phyloP scores from a whole-genome alignment of 2,329 filamentous ascomycete genomes.

The Nemania diffusa region DNA sequence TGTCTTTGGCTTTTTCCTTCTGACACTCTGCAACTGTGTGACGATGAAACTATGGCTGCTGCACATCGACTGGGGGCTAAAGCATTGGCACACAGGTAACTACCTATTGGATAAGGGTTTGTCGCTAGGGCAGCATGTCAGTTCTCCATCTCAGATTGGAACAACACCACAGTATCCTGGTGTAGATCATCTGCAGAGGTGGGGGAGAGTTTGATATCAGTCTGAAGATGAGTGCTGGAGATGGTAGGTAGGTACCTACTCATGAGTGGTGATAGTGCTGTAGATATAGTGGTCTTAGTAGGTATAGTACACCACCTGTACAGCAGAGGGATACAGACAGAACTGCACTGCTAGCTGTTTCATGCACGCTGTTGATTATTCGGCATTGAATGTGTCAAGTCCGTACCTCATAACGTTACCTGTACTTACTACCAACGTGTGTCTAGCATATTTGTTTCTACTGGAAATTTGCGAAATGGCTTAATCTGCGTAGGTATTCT shows the following conservation, averaged over 20 bases:
- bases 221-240: not conserved
- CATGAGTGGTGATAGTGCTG: not conserved
- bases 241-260: not conserved
- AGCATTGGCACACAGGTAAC: not conserved
- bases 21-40: not conserved
- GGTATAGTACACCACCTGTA: not conserved
- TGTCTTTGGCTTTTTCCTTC: too few relatives aligned
- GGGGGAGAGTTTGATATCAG: not conserved
- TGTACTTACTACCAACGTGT: too few relatives aligned
- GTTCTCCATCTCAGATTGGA: not conserved
- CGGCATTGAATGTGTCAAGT: not conserved
- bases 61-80: constrained; percentile 3
- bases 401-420: too few relatives aligned
- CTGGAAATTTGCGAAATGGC: not conserved
- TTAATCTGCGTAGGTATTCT: not conserved
- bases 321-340: too few relatives aligned
- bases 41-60: not conserved
- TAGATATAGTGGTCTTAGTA: not conserved
- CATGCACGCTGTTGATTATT: not conserved
- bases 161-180: not conserved
- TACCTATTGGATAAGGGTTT: not conserved
- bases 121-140: not conserved
- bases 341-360: not conserved
- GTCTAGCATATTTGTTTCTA: too few relatives aligned
- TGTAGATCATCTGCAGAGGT: not conserved